Evolutionary conservation across 2,329 filamentous ascomycete species (phyloP).

Genomic region (Neopestalotiopsis rosae): DNA sequence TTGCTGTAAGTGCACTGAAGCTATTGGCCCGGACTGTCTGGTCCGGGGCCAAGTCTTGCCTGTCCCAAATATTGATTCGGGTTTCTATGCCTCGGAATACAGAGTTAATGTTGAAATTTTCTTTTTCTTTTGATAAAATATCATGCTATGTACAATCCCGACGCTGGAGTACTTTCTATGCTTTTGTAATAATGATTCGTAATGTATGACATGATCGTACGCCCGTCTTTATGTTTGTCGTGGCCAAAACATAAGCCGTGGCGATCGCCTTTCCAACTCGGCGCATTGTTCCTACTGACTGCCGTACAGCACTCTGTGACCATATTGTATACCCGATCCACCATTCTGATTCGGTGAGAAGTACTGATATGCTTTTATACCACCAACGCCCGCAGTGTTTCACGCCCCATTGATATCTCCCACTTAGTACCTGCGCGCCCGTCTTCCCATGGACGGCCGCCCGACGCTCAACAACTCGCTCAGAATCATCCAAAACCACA

Average conservation of each 20-base stretch:
- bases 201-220: too few relatives aligned
- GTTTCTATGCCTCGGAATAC: background rate
- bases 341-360: too few relatives aligned
- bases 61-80: background rate
- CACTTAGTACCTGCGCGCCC: background rate
- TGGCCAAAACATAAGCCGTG: too few relatives aligned
- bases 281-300: too few relatives aligned
- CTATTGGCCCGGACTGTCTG: constrained; percentile 7
- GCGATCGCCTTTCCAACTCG: too few relatives aligned
- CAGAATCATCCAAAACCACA: constrained; percentile 21
- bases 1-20: background rate
- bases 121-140: too few relatives aligned
- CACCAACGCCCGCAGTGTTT: background rate
- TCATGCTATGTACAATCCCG: too few relatives aligned
- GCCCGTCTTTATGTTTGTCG: too few relatives aligned
- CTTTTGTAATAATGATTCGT: too few relatives aligned
- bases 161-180: too few relatives aligned
- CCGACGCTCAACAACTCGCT: constrained; percentile 26
- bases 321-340: too few relatives aligned
- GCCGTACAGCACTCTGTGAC: too few relatives aligned
- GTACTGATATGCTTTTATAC: background rate
- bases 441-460: constrained; percentile 1
- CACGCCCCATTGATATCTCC: background rate
- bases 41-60: background rate
- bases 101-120: background rate